Evolutionary conservation across 352 stramenopile species (phyloP).

Genomic region (Phytophthora gonapodyides): DNA sequence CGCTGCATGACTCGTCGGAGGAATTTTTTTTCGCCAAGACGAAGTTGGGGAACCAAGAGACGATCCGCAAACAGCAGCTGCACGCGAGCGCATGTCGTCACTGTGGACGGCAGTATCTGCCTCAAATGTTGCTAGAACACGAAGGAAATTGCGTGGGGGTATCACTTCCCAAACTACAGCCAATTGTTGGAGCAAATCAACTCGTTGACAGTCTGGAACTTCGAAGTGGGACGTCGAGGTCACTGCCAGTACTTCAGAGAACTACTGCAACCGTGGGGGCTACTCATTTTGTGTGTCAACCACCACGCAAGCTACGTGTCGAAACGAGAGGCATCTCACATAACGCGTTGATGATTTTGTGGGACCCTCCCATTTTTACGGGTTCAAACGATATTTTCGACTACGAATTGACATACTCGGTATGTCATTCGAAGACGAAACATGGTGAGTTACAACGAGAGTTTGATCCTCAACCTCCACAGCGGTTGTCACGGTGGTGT

Average conservation of each 20-base stretch:
- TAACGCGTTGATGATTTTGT: slow-evolving; percentile 50
- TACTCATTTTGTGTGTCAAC: slow-evolving; percentile 61
- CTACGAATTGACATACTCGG: slow-evolving; percentile 61
- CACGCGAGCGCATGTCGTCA: slow-evolving; percentile 28
- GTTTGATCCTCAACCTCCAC: slow-evolving; percentile 30
- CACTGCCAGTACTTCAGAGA: slow-evolving; percentile 4
- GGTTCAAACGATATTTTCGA: slow-evolving; percentile 67
- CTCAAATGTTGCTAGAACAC: slow-evolving; percentile 36
- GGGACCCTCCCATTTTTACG: slow-evolving; percentile 77
- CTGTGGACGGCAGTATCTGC: slow-evolving; percentile 46
- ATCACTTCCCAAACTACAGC: slow-evolving; percentile 7
- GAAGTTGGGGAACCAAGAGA: slow-evolving; percentile 43
- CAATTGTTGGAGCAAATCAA: slow-evolving; percentile 31
- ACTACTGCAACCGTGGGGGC: background rate
- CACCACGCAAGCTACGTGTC: slow-evolving; percentile 61
- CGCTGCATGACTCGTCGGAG: slow-evolving; percentile 39
- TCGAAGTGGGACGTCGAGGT: slow-evolving; percentile 1
- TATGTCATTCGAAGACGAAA: slow-evolving; percentile 24
- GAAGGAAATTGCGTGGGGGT: slow-evolving; percentile 27
- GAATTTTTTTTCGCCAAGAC: slow-evolving; percentile 53
- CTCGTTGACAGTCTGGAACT: slow-evolving; percentile 21
- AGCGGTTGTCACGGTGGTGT: slow-evolving; percentile 60
- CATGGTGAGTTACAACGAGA: slow-evolving; percentile 14
- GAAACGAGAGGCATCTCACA: slow-evolving; percentile 39
- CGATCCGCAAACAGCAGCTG: slow-evolving; percentile 43